Base-by-base conservation (phyloP, 2,329 filamentous ascomycete species). In the Curvularia lunata region DNA sequence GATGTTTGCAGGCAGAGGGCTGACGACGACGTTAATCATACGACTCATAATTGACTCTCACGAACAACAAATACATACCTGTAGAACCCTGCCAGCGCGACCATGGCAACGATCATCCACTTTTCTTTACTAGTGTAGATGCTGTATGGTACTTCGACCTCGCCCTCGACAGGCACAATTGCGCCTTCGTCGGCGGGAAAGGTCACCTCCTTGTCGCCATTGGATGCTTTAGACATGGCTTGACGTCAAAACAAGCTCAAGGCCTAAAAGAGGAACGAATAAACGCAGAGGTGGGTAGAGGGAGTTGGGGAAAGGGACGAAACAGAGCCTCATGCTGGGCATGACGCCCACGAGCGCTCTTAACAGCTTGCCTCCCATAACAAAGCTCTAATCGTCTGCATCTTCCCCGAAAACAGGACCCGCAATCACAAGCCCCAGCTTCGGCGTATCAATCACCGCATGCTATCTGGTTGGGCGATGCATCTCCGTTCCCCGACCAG, bases 1-100 rank as follows among this genome's bases (percentile, higher is more conserved):
- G 27, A 79, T 79, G 47, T 71, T 73, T 23, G 69, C 80, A 21
- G 80, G 77, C 10, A 82, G 77, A 5, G 78, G 70, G 32, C 68
- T 72, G 30, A 1, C n/a, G 25, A 27, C 21, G 40, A 13, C 18
- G 47, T 38, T 19, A 41, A 8, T 38, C 49, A 48, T 9, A 16
- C 8, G 38, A 19, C 23, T 49, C 25, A 28, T 3, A 28, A 46
- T 18, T 5, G 13, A n/a, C n/a, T 12, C n/a, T 32, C 9, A 19
- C 18, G 10, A 25, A 10, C 12, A 12, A 18, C 13, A 4, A 32
- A 45, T 2, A 49, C 58, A 9, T 59, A 69, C 70, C 70, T 72
- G 57, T 70, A 72, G 48, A 72, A 71, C 0, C 69, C 69, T n/a
- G 69, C 70, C 55, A 72, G 51, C 5, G 65, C 70, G 3, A 72